Conservation (phyloP, 805 yeast species). For the Candida easanensis region DNA sequence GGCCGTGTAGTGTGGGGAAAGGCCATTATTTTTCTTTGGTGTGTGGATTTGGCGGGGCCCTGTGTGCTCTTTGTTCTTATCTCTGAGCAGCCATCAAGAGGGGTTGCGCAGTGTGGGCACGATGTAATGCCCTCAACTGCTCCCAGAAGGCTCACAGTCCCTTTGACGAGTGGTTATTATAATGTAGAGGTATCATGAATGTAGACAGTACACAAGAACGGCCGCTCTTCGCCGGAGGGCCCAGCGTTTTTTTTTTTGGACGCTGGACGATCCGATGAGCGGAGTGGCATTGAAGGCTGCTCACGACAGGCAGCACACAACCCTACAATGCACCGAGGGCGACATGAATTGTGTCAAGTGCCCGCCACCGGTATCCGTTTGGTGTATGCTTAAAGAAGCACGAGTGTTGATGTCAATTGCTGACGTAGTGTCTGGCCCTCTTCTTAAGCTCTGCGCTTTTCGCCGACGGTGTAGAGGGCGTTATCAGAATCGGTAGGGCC, state of each 20-base stretch:
- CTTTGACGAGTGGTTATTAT: too few relatives aligned
- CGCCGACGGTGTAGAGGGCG: constrained; percentile 1
- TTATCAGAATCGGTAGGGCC: neutral
- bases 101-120: too few relatives aligned
- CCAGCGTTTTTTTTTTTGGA: neutral
- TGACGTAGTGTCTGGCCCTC: neutral
- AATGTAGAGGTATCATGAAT: too few relatives aligned
- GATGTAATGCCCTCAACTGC: too few relatives aligned
- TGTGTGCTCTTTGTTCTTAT: too few relatives aligned
- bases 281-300: too few relatives aligned
- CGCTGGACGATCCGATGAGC: neutral
- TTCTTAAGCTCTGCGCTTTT: neutral
- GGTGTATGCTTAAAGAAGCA: neutral
- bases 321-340: too few relatives aligned
- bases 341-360: neutral
- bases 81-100: too few relatives aligned
- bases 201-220: neutral
- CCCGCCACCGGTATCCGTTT: neutral
- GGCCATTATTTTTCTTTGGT: too few relatives aligned
- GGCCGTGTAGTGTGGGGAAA: neutral
- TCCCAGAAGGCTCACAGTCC: too few relatives aligned
- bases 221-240: neutral
- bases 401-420: neutral
- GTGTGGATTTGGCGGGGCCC: too few relatives aligned
- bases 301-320: too few relatives aligned